Evolutionary conservation across 495 filamentous ascomycete species (phyloP).

Genomic region (Penicillium silybi): DNA sequence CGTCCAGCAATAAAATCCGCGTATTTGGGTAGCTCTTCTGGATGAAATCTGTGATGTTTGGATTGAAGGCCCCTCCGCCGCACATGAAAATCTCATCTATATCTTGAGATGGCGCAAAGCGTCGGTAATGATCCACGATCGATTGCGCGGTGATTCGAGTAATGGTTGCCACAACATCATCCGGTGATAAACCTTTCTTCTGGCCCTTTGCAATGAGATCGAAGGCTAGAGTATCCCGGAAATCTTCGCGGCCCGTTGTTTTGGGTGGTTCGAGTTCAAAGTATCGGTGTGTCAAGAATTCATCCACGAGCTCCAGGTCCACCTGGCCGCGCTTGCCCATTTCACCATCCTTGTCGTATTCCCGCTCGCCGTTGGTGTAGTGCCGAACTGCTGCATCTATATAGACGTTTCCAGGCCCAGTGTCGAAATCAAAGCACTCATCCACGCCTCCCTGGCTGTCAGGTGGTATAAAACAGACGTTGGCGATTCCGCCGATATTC

Average conservation of each 20-base stretch:
- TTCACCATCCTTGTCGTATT: neutral
- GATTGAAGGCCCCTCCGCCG: constrained; percentile 28
- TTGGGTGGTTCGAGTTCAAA: neutral
- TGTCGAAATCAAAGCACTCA: neutral
- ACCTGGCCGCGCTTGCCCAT: neutral
- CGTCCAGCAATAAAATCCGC: constrained; percentile 51
- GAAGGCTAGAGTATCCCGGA: neutral
- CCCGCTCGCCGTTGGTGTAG: neutral
- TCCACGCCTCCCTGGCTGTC: neutral
- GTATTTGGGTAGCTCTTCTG: constrained; percentile 45
- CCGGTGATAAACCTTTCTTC: neutral
- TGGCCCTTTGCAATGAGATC: neutral
- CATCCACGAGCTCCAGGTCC: neutral
- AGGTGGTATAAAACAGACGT: neutral
- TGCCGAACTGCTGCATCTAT: neutral
- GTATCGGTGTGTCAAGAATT: neutral
- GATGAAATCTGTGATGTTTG: constrained; percentile 51
- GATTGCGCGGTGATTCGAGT: neutral
- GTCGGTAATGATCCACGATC: neutral
- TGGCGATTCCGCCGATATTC: neutral
- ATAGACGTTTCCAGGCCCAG: neutral
- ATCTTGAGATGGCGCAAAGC: neutral
- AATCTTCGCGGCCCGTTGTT: neutral
- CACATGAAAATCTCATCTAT: neutral
- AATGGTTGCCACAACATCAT: neutral